phyloP scores from a whole-genome alignment of 331 rosid species.

The Quercus lobata region DNA sequence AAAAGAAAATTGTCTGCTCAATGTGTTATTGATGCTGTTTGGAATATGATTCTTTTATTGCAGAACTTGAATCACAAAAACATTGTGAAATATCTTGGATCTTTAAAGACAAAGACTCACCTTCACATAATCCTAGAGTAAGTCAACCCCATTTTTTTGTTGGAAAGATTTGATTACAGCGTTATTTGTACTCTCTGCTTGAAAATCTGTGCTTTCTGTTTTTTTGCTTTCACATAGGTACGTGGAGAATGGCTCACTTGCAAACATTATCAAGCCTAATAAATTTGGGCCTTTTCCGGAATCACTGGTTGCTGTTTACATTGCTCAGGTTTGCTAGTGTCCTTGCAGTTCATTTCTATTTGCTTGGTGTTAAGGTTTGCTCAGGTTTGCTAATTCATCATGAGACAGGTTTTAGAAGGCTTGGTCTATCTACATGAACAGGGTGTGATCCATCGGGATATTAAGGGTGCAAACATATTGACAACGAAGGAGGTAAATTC shows the following conservation, averaged over 20 bases:
- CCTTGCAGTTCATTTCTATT: conserved; percentile 11
- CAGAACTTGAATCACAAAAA: conserved; percentile 98
- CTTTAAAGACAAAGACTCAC: conserved; percentile 92
- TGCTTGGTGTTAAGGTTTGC: conserved; percentile 6
- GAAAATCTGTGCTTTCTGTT: conserved; percentile 16
- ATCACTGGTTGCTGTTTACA: conserved; percentile 92
- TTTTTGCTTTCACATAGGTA: conserved; percentile 45
- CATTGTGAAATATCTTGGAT: conserved; percentile 99
- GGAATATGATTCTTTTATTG: conserved; percentile 28
- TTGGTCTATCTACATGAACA: conserved; percentile 98
- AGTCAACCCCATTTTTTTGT: conserved; percentile 18
- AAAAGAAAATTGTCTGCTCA: conserved; percentile 2
- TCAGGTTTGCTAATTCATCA: conserved; percentile 18
- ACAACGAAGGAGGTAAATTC: conserved; percentile 88
- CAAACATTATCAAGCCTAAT: conserved; percentile 97
- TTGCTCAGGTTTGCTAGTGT: conserved; percentile 72
- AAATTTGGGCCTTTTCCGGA: conserved; percentile 99
- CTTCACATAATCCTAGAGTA: conserved; percentile 96
- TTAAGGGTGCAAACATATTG: conserved; percentile 98
- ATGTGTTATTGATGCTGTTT: conserved; percentile 5
- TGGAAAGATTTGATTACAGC: conserved; percentile 2
- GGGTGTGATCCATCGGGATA: conserved; percentile 98
- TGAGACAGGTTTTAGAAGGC: conserved; percentile 92
- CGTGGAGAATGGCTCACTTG: conserved; percentile 97
- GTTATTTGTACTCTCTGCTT: conserved; percentile 9